Evolutionary conservation across 2,329 filamentous ascomycete species (phyloP), one percentile per base, ranked within the genome.

Genomic region (Chaetomium olivaceum): DNA sequence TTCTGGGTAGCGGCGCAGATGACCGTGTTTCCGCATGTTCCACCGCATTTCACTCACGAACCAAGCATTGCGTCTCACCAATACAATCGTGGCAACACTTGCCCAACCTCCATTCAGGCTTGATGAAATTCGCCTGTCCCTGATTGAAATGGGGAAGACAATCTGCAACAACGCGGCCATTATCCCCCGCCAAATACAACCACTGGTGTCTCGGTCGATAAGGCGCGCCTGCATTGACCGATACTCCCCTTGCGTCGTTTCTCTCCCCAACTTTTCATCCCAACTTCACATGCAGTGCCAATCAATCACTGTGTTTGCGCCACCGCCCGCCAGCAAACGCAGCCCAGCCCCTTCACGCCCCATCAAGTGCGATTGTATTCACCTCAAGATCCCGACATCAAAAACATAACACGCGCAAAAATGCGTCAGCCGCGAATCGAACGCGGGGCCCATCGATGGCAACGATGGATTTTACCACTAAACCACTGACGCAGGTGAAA

Each of bases 381-480:
- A 16, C 39, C 39, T 19, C 39, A n/a, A n/a, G 6, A 43, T n/a
- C 3, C 4, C 39, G n/a, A 19, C 39, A 43, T 16, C 39, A 43
- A 43, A 43, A 43, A 19, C 6, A 5, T n/a, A 19, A 19, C 39
- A 29, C 23, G 7, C 16, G n/a, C 23, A 54, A n/a, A 9, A 61
- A 57, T 71, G 70, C 70, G 67, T 67, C 70, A 71, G 70, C 70
- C 70, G 70, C 65, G 70, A 71, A 71, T 71, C 70, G 69, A 71
- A 70, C 70, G 64, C 69, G 70, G 70, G 70, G 79, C 80, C 78
- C 79, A 80, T 81, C 80, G 79, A 81, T 81, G 80, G 80, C 79
- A 82, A 81, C 79, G 80, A 81, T 80, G 79, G 78, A 81, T 81
- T 81, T 80, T 82, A 82, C 80, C 80, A 81, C 79, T 82, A 81